Evolutionary conservation across 768 basidiomycete genomes (phyloP), one percentile per base, ranked within the genome.

Genomic region (Pseudohyphozyma bogoriensis): DNA sequence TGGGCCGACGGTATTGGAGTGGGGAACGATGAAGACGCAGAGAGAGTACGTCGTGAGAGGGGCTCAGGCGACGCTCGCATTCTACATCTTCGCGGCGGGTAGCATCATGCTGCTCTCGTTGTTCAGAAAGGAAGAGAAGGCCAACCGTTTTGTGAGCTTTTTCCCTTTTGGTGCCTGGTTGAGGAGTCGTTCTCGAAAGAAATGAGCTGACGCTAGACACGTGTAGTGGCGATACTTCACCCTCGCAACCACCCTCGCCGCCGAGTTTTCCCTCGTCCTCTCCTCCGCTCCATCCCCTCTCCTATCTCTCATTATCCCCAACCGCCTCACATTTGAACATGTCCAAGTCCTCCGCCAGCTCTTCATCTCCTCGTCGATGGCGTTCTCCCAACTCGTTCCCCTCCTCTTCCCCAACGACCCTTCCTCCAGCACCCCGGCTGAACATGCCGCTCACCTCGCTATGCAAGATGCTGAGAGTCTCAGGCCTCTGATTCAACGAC

Each of bases 221-320:
- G 2, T 3, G 51, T 67, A 88, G 87, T 90, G 88, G 88, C 82
- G 87, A 20, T 87, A 85, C 72, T 73, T 84, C 55, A 74, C 87
- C n/a, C 86, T 84, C 68, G 16, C 29, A 11, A 49, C 60, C 24
- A 58, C 50, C 55, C 32, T 58, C 29, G 32, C 62, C 10, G 52
- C 58, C 49, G 65, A 66, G 42, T 36, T 62, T n/a, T 56, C 59
- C 49, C 45, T 66, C 59, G 42, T 63, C 56, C 28, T 66, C 20
- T 59, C 58, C 6, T 36, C 61, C 2, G 26, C 40, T 6, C 55
- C 58, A 3, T 62, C 65, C 0, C 59, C 65, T 6, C 62, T 59
- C 26, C 62, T 66, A 42, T 59, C 65, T 1, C 28, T 73, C 32
- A 26, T 80, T 40, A 84, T 86, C 74, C 87, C 86, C 0, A 74